Conservation (phyloP, 2,329 filamentous ascomycete genomes). For the Fusarium scirpi region DNA sequence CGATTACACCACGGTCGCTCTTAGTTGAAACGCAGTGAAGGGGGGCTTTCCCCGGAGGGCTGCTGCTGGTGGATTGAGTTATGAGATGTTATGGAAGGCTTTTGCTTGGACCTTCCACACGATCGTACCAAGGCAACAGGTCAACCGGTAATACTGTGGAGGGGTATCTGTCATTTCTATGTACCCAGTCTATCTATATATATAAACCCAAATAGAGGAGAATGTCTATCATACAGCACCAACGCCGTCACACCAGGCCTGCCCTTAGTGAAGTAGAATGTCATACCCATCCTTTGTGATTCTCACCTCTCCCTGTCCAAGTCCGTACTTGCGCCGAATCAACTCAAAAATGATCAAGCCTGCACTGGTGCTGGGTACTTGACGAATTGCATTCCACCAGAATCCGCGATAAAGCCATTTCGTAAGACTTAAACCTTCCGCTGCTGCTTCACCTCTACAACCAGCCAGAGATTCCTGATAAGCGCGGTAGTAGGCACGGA, state of each 20-base stretch:
- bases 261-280: slow-evolving; percentile 66
- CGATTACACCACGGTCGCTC: not conserved
- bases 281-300: slow-evolving; percentile 78
- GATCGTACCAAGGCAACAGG: not conserved
- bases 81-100: not conserved
- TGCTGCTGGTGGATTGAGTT: not conserved
- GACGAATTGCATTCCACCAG: slow-evolving; percentile 77
- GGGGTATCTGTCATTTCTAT: slow-evolving; percentile 16
- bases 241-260: slow-evolving; percentile 22
- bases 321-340: slow-evolving; percentile 77
- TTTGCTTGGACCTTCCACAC: not conserved
- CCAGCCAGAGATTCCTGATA: slow-evolving; percentile 76
- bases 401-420: slow-evolving; percentile 79
- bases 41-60: not conserved
- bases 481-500: slow-evolving; percentile 75
- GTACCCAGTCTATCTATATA: not conserved
- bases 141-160: not conserved
- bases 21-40: not conserved
- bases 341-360: slow-evolving; percentile 84
- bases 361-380: slow-evolving; percentile 81
- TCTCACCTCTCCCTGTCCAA: slow-evolving; percentile 69
- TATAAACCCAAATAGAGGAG: slow-evolving; percentile 27
- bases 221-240: slow-evolving; percentile 28
- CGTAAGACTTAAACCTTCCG: slow-evolving; percentile 66
- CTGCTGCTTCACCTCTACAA: slow-evolving; percentile 67